These are phyloP conservation scores for Kwoniella sp. DNA, from an alignment of 768 basidiomycete genomes.

Conservation along the genomic window DNA sequence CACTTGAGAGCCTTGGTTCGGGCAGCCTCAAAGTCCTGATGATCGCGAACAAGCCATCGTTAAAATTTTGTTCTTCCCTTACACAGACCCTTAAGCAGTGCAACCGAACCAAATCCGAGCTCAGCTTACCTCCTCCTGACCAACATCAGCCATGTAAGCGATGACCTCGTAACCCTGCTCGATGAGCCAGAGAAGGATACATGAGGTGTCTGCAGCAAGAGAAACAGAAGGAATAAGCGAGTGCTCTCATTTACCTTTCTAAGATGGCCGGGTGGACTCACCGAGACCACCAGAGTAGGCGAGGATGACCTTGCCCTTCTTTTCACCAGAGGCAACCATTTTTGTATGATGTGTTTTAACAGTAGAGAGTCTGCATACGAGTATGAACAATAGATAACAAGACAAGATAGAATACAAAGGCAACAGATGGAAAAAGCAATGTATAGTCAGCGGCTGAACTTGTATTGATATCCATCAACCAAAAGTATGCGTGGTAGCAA, in stretches of 20 bases:
- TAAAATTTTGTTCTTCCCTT: conserved; percentile 3
- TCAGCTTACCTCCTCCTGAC: conserved; percentile 53
- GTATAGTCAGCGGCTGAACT: conserved; percentile 10
- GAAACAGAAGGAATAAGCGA: conserved; percentile 3
- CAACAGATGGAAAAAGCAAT: not conserved
- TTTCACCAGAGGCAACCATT: conserved; percentile 45
- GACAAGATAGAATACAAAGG: conserved; percentile 6
- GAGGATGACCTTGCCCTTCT: conserved; percentile 82
- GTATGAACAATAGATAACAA: conserved; percentile 16
- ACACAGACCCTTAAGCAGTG: not conserved
- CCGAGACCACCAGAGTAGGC: conserved; percentile 98
- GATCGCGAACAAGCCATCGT: not conserved
- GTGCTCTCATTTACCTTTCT: conserved; percentile 17
- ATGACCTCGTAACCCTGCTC: conserved; percentile 96
- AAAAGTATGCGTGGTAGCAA: conserved; percentile 11
- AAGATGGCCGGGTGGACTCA: conserved; percentile 58
- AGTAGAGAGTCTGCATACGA: conserved; percentile 16
- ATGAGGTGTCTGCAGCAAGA: conserved; percentile 78
- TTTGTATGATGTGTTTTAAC: conserved; percentile 15
- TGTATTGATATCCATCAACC: not conserved
- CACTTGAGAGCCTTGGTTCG: conserved; percentile 82
- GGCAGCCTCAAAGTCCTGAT: conserved; percentile 88
- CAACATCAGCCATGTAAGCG: conserved; percentile 70
- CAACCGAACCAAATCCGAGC: not conserved
- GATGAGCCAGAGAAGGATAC: conserved; percentile 98